phyloP scores from a whole-genome alignment of 2,329 filamentous ascomycete genomes.

The Periconia digitata region DNA sequence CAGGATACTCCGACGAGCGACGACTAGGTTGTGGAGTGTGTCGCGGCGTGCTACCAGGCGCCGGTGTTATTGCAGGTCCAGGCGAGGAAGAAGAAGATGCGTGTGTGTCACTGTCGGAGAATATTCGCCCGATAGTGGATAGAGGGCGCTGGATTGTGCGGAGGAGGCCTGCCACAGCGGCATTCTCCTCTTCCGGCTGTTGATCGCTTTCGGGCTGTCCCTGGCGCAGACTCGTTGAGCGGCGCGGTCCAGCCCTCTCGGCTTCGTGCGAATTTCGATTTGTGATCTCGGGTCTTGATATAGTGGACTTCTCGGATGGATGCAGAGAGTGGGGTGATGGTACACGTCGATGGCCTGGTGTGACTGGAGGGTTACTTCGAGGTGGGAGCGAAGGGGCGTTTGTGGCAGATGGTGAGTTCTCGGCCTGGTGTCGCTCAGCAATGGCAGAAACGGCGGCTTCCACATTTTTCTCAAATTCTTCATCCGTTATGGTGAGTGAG shows the following conservation, averaged over 20 bases:
- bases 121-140: slow-evolving; percentile 90
- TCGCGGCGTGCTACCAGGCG: slow-evolving; percentile 51
- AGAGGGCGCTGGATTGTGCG: slow-evolving; percentile 89
- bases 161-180: slow-evolving; percentile 80
- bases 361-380: slow-evolving; percentile 16
- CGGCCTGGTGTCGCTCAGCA: slow-evolving; percentile 76
- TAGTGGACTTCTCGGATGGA: slow-evolving; percentile 52
- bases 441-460: slow-evolving; percentile 95
- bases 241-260: slow-evolving; percentile 60
- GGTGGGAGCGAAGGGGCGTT: slow-evolving; percentile 17
- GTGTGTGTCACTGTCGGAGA: slow-evolving; percentile 66
- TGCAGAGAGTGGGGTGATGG: slow-evolving; percentile 47
- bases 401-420: slow-evolving; percentile 26
- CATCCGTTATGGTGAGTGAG: slow-evolving; percentile 87
- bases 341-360: slow-evolving; percentile 36
- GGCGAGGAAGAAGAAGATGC: slow-evolving; percentile 17
- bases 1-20: slow-evolving; percentile 36
- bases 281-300: slow-evolving; percentile 59
- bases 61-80: slow-evolving; percentile 48
- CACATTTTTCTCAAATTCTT: slow-evolving; percentile 95
- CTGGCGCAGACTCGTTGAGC: slow-evolving; percentile 56
- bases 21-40: slow-evolving; percentile 54
- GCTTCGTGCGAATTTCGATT: slow-evolving; percentile 62
- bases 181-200: slow-evolving; percentile 66
- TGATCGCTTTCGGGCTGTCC: slow-evolving; percentile 30